These are phyloP conservation scores for Sphenostylis stenocarpa DNA, from an alignment of 306 rosid genomes.

Conservation along the genomic window DNA sequence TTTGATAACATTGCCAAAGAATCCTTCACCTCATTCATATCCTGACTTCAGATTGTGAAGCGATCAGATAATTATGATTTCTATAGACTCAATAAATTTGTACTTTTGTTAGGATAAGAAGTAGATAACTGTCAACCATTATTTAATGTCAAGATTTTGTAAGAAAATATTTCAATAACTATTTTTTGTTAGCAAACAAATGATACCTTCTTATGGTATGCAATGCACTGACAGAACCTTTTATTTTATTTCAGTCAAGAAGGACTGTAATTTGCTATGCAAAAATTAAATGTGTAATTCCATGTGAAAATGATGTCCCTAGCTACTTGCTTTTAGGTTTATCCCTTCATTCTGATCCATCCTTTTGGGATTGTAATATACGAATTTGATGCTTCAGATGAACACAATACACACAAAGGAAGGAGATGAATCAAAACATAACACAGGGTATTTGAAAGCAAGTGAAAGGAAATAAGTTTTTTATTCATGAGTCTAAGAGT, in stretches of 20 bases:
- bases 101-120: neutral
- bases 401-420: neutral
- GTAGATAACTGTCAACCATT: neutral
- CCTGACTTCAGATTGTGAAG: neutral
- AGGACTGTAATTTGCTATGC: neutral
- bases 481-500: constrained; percentile 18
- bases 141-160: neutral
- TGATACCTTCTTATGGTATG: constrained; percentile 3
- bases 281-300: neutral
- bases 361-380: neutral
- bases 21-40: neutral
- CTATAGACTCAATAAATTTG: neutral
- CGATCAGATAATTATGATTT: constrained; percentile 1
- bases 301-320: neutral
- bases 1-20: neutral
- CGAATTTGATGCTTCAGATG: constrained; percentile 17
- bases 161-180: no score
- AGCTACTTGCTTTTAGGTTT: neutral
- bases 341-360: neutral
- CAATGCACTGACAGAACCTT: neutral
- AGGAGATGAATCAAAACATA: constrained; percentile 12
- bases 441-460: neutral
- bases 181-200: constrained; percentile 4
- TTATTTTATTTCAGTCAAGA: neutral
- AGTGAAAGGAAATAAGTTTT: neutral